Conservation (phyloP, 495 filamentous ascomycete species). For the Aspergillus diversus region DNA sequence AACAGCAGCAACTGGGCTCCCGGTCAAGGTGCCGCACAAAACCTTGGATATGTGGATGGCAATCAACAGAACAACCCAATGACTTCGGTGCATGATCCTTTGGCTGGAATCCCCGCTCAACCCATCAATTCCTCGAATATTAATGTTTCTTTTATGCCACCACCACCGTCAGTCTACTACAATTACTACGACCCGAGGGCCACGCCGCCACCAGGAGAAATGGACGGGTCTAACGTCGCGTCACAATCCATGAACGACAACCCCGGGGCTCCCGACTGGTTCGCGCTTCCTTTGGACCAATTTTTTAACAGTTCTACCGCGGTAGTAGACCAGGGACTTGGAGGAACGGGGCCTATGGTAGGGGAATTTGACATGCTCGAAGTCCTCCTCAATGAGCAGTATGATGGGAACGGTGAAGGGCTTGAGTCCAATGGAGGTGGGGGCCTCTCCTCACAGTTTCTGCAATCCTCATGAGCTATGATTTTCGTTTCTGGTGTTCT, state of each 20-base stretch:
- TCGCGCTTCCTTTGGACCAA: conserved; percentile 52
- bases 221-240: conserved; percentile 34
- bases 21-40: conserved; percentile 28
- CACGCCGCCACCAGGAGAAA: conserved; percentile 33
- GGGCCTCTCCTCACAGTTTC: conserved; percentile 25
- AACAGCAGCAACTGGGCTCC: conserved; percentile 40
- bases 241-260: conserved; percentile 39
- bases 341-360: conserved; percentile 52
- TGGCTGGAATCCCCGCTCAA: conserved; percentile 51
- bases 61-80: conserved; percentile 32
- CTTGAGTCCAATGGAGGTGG: conserved; percentile 18
- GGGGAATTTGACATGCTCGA: conserved; percentile 55
- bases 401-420: conserved; percentile 41
- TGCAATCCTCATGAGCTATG: conserved; percentile 18
- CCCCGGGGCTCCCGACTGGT: conserved; percentile 46
- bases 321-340: conserved; percentile 53
- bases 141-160: conserved; percentile 55
- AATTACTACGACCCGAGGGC: conserved; percentile 51
- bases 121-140: conserved; percentile 53
- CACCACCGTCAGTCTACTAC: conserved; percentile 51
- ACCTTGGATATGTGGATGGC: conserved; percentile 38
- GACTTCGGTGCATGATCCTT: conserved; percentile 44
- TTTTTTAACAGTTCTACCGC: conserved; percentile 55
- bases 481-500: not conserved
- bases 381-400: conserved; percentile 50